Evolutionary conservation across 2,329 filamentous ascomycete species (phyloP).

Genomic region (Aulographum hederae): DNA sequence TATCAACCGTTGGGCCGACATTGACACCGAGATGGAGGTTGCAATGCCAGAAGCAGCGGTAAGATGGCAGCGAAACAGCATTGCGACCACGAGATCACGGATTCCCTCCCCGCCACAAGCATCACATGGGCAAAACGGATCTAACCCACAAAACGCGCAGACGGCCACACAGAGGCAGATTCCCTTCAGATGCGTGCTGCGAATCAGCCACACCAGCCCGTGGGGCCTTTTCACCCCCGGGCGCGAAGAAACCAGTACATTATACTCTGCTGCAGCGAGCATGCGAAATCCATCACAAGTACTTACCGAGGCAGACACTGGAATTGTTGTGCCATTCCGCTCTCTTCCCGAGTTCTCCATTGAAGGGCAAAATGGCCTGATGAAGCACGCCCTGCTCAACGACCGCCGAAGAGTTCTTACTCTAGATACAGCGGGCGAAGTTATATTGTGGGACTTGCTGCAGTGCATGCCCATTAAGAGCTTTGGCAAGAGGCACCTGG

Average conservation of each 20-base stretch:
- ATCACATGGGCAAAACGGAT: conserved; percentile 9
- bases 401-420: conserved; percentile 80
- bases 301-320: conserved; percentile 28
- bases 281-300: conserved; percentile 39
- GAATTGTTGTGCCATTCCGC: conserved; percentile 18
- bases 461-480: conserved; percentile 73
- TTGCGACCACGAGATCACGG: conserved; percentile 16
- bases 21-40: conserved; percentile 55
- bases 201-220: conserved; percentile 66
- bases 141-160: too few species aligned
- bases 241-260: conserved; percentile 36
- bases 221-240: conserved; percentile 42
- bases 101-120: conserved; percentile 9
- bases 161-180: conserved; percentile 44
- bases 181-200: conserved; percentile 57
- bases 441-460: conserved; percentile 85
- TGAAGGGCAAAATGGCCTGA: conserved; percentile 84
- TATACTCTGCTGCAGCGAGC: conserved; percentile 26
- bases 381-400: conserved; percentile 84
- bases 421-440: conserved; percentile 85
- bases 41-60: conserved; percentile 30
- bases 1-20: conserved; percentile 78
- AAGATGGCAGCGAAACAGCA: conserved; percentile 35
- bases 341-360: conserved; percentile 38
- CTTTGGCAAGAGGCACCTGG: conserved; percentile 87